phyloP scores from a whole-genome alignment of 345 rosid species.

The Abelmoschus esculentus region DNA sequence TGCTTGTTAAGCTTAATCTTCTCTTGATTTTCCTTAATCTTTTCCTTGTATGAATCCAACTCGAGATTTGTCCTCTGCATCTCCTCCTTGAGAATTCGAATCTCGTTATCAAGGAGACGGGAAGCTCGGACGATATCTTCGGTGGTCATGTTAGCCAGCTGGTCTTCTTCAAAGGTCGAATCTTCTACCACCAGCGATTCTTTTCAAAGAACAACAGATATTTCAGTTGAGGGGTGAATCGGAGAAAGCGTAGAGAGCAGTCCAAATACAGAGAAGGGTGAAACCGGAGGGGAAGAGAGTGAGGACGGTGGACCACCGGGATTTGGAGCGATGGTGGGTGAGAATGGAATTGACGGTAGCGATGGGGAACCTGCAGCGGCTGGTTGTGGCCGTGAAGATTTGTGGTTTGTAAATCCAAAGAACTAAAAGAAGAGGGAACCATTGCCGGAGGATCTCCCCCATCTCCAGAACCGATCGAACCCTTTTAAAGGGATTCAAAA shows the following conservation, averaged over 20 bases:
- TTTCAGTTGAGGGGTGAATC: background rate
- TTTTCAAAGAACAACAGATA: background rate
- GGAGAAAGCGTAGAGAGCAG: background rate
- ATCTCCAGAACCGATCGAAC: too few species aligned
- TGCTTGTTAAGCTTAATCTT: constrained; percentile 99
- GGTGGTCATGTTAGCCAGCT: constrained; percentile 73
- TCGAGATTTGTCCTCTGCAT: constrained; percentile 79
- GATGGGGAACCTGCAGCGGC: too few species aligned
- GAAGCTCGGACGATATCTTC: constrained; percentile 81
- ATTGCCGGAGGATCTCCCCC: too few species aligned
- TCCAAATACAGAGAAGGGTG: background rate
- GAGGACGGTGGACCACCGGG: too few species aligned
- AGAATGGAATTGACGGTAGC: too few species aligned
- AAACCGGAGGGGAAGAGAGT: too few species aligned
- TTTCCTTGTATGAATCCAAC: constrained; percentile 83
- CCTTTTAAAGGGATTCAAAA: too few species aligned
- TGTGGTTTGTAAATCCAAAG: too few species aligned
- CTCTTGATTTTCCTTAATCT: constrained; percentile 94
- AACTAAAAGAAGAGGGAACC: too few species aligned
- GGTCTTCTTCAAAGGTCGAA: constrained; percentile 81
- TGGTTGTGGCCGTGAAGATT: too few species aligned
- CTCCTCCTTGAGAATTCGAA: constrained; percentile 93
- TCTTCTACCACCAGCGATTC: constrained; percentile 60
- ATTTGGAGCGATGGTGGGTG: too few species aligned
- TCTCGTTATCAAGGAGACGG: constrained; percentile 91